phyloP scores from a whole-genome alignment of 1,139 yeast genomes.

The Pneumocystis carinii region DNA sequence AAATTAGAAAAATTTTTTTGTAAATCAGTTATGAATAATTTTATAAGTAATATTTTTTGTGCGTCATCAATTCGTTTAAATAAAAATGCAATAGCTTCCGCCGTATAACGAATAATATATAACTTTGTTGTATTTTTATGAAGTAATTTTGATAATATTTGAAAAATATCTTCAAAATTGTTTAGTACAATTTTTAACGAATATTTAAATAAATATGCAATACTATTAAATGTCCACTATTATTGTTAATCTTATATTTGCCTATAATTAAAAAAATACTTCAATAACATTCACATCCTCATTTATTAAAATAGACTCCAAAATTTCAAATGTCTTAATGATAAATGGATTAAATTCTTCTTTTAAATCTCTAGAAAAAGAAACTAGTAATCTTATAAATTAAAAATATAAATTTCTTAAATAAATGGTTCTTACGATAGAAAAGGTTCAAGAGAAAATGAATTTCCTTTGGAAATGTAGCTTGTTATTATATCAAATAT shows the following conservation, averaged over 20 bases:
- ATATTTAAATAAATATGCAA: slow-evolving; percentile 84
- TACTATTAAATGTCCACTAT: slow-evolving; percentile 71
- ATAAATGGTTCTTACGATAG: slow-evolving; percentile 34
- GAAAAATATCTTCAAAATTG: slow-evolving; percentile 56
- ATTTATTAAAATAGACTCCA: slow-evolving; percentile 39
- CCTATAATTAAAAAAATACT: not conserved
- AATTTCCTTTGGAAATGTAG: slow-evolving; percentile 44
- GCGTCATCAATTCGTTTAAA: slow-evolving; percentile 47
- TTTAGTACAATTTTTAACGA: slow-evolving; percentile 46
- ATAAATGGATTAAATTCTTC: slow-evolving; percentile 74
- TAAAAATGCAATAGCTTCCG: slow-evolving; percentile 80
- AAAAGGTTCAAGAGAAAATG: slow-evolving; percentile 62
- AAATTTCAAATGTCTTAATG: slow-evolving; percentile 34
- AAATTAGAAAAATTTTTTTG: not conserved
- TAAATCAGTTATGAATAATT: not conserved
- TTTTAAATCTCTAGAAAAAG: slow-evolving; percentile 84
- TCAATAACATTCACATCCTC: slow-evolving; percentile 14
- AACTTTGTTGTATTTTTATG: slow-evolving; percentile 36
- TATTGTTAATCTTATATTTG: slow-evolving; percentile 31
- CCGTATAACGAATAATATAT: slow-evolving; percentile 66
- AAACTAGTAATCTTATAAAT: slow-evolving; percentile 39
- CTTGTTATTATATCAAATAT: slow-evolving; percentile 42
- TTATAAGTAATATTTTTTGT: not conserved
- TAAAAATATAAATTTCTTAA: not conserved
- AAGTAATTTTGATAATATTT: slow-evolving; percentile 49